Evolutionary conservation across 2,329 filamentous ascomycete genomes (phyloP).

Genomic region (Cytospora leucostoma): DNA sequence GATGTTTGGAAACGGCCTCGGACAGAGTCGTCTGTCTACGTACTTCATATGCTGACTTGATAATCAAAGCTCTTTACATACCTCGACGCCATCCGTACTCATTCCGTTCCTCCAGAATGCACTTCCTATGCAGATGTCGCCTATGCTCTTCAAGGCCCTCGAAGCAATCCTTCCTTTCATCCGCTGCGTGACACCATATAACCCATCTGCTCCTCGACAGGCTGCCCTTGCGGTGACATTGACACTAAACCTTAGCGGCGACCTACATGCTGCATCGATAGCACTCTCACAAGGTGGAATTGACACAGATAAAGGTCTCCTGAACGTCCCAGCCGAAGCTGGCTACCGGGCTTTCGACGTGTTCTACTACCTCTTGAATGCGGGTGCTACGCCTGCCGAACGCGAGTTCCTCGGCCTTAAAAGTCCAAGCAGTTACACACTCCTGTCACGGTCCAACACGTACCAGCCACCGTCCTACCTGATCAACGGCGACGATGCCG

Average conservation of each 20-base stretch:
- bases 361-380: conserved; percentile 94
- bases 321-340: conserved; percentile 75
- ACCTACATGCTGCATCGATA: conserved; percentile 72
- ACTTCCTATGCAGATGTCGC: conserved; percentile 77
- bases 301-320: conserved; percentile 76
- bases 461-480: conserved; percentile 86
- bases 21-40: background rate
- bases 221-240: conserved; percentile 79
- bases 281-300: conserved; percentile 86
- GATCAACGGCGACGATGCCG: conserved; percentile 88
- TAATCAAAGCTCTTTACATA: conserved; percentile 73
- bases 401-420: conserved; percentile 84
- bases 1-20: conserved; percentile 22
- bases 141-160: conserved; percentile 74
- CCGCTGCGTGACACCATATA: conserved; percentile 82
- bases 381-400: conserved; percentile 85
- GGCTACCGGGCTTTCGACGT: conserved; percentile 95
- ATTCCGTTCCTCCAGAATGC: conserved; percentile 73
- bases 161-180: conserved; percentile 84
- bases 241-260: conserved; percentile 78
- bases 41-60: conserved; percentile 28
- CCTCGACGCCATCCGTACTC: conserved; percentile 82
- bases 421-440: conserved; percentile 71
- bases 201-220: conserved; percentile 80
- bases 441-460: conserved; percentile 81